Percentiles rank a stretch among this genome's conserved stretches.
Evolutionary conservation across 306 rosid genomes (phyloP).

Genomic region (Quercus rubra): DNA sequence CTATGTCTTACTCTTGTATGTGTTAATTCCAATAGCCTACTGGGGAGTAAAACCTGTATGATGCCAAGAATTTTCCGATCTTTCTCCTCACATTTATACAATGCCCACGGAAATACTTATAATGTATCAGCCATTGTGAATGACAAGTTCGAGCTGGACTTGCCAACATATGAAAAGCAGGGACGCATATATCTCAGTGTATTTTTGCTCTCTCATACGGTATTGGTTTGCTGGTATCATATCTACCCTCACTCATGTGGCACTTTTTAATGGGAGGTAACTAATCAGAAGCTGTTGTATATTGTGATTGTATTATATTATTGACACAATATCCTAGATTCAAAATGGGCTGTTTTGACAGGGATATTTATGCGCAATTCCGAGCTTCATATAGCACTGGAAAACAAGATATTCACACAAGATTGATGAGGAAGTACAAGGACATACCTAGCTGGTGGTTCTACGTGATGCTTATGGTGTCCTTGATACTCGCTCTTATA

Average conservation of each 20-base stretch:
- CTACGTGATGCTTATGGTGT: constrained; percentile 30
- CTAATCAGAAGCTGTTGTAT: background rate
- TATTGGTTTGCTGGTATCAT: constrained; percentile 55
- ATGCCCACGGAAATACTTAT: constrained; percentile 35
- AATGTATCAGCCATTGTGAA: constrained; percentile 51
- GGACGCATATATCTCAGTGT: constrained; percentile 48
- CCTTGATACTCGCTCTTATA: constrained; percentile 38
- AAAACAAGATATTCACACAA: constrained; percentile 59
- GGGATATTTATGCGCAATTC: constrained; percentile 41
- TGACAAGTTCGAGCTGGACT: constrained; percentile 49
- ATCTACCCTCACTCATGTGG: constrained; percentile 62
- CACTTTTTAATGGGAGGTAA: constrained; percentile 60
- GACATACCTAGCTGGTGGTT: constrained; percentile 74
- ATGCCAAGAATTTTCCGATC: constrained; percentile 58
- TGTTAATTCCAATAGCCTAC: constrained; percentile 45
- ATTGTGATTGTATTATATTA: background rate
- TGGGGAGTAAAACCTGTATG: constrained; percentile 54
- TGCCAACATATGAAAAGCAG: constrained; percentile 36
- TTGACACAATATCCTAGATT: background rate
- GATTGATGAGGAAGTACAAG: constrained; percentile 60
- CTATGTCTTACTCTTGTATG: constrained; percentile 36
- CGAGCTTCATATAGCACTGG: constrained; percentile 33
- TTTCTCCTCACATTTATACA: constrained; percentile 43
- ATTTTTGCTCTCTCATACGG: constrained; percentile 57
- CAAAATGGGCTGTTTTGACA: constrained; percentile 9